Evolutionary conservation across 768 basidiomycete species (phyloP), one percentile per base, ranked within the genome.

Genomic region (Hygrocybe coccinea): DNA sequence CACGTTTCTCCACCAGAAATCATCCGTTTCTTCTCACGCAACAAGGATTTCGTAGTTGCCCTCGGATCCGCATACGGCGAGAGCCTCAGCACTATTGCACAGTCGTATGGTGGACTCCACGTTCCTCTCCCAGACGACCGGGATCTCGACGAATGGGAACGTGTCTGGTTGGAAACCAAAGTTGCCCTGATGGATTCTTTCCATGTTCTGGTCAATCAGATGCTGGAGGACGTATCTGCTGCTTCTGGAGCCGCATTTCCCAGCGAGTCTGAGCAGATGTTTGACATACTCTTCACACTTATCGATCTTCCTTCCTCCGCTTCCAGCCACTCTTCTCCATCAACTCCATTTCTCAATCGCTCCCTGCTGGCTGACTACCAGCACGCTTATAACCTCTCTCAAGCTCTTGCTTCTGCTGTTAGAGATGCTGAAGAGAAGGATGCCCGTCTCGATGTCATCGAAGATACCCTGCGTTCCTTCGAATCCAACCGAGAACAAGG

Each of bases 311-410:
- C 75, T 9, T 60, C 69, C 1, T 66, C 75, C 63, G 6, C 1
- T 67, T 5, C 65, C 66, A 36, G 48, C 15, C 52, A 55, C 6
- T n/a, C 49, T 52, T 37, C 19, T 49, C 60, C 66, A 33, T 62
- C 64, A 1, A 79, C 74, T 14, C 81, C 83, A 2, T 91, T 89
- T 70, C 76, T 89, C 57, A 81, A 89, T 62, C 80, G 78, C 24
- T 65, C 87, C 10, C 75, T 91, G 21, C 68, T 91, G 10, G 78
- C 77, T 5, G 89, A 91, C 63, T 89, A 91, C 67, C 84, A 89
- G 56, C 75, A 83, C 39, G 71, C 83, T 1, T 87, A 89, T 66
- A 75, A 81, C 47, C 72, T 91, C 11, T 75, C 79, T 7, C 69
- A 65, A 24, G 77, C 76, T 0, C 76, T 90, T 24, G 63, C 75